These are phyloP conservation scores for Wickerhamiella shivajii DNA, from an alignment of 805 yeast genomes.

Conservation along the genomic window DNA sequence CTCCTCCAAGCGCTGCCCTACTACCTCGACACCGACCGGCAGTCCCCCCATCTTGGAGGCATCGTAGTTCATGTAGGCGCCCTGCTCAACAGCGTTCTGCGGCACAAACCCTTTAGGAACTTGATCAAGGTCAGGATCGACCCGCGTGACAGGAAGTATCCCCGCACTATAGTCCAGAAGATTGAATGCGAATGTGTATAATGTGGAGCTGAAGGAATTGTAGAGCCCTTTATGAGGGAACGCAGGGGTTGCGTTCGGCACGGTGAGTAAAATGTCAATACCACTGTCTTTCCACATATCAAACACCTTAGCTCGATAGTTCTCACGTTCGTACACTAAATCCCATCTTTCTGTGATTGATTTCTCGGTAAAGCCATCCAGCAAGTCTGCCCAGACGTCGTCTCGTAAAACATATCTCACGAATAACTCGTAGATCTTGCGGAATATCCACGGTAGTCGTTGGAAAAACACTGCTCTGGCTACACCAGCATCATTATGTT, in stretches of 20 bases:
- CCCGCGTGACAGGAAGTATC: slow-evolving; percentile 43
- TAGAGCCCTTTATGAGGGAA: slow-evolving; percentile 26
- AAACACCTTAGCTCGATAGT: slow-evolving; percentile 22
- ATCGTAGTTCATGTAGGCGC: slow-evolving; percentile 34
- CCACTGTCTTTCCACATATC: slow-evolving; percentile 26
- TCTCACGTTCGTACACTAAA: slow-evolving; percentile 25
- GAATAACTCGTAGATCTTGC: slow-evolving; percentile 25
- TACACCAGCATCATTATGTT: slow-evolving; percentile 27
- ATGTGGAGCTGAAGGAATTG: slow-evolving; percentile 27
- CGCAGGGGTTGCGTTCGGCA: slow-evolving; percentile 33
- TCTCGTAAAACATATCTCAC: slow-evolving; percentile 24
- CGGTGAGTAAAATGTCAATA: slow-evolving; percentile 27
- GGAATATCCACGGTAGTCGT: slow-evolving; percentile 25
- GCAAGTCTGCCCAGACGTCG: slow-evolving; percentile 26
- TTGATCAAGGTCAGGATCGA: slow-evolving; percentile 28
- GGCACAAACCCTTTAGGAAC: slow-evolving; percentile 22
- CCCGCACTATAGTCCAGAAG: slow-evolving; percentile 43
- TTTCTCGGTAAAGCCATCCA: slow-evolving; percentile 26
- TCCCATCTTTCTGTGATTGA: slow-evolving; percentile 26
- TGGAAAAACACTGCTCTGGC: slow-evolving; percentile 22
- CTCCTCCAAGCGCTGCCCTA: slow-evolving; percentile 45
- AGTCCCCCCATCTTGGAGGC: slow-evolving; percentile 41
- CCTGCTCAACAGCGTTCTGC: slow-evolving; percentile 30
- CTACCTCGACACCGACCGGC: slow-evolving; percentile 51
- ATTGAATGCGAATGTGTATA: slow-evolving; percentile 44